Percentiles rank a stretch among this genome's conserved stretches.
These are phyloP conservation scores for Euclidium syriacum DNA, from an alignment of 345 rosid species.

Conservation along the genomic window DNA sequence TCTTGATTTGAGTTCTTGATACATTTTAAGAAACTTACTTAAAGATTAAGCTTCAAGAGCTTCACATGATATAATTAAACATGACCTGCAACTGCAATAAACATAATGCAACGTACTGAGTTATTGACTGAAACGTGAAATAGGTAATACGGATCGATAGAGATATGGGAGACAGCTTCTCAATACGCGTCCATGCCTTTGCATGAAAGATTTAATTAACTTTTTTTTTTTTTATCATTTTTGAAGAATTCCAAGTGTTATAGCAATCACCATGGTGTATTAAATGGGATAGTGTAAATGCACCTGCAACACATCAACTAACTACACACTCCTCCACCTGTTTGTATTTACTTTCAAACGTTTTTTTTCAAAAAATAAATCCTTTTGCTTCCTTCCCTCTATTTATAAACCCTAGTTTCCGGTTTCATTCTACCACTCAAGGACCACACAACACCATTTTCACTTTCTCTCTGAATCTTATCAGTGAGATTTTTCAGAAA, in stretches of 20 bases:
- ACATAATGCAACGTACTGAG: conserved; percentile 3
- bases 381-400: conserved; percentile 23
- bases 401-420: conserved; percentile 21
- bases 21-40: background rate
- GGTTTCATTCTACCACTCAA: conserved; percentile 9
- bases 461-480: conserved; percentile 6
- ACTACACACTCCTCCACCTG: conserved; percentile 62
- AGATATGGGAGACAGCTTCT: conserved; percentile 25
- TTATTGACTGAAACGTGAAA: conserved; percentile 3
- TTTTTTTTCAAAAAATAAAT: conserved; percentile 11
- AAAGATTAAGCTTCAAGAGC: background rate
- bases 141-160: conserved; percentile 12
- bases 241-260: conserved; percentile 15
- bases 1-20: conserved; percentile 11
- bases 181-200: conserved; percentile 22
- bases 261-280: conserved; percentile 20
- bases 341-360: conserved; percentile 48
- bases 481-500: background rate
- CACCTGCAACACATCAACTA: conserved; percentile 68
- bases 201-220: conserved; percentile 15
- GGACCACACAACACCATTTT: background rate
- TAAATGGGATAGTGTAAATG: conserved; percentile 47
- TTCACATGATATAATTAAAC: conserved; percentile 1
- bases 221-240: background rate
- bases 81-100: background rate